Conservation (phyloP, 176 grass and related monocot species). For the Triticum timopheevii region DNA sequence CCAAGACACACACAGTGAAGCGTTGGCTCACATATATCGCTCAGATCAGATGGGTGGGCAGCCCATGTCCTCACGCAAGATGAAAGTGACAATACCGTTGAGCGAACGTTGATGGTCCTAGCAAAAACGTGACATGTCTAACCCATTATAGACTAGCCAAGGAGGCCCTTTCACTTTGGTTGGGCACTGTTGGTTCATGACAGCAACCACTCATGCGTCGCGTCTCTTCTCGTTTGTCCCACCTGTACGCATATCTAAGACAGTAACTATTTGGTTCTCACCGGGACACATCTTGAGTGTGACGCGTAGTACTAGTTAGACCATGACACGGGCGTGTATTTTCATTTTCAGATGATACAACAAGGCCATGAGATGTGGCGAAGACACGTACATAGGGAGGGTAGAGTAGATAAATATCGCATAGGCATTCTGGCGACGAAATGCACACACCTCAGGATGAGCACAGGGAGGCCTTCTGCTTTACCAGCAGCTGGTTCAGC, state of each 20-base stretch:
- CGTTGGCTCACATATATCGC: not conserved
- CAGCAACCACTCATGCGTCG: not conserved
- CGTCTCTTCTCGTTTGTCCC: not conserved
- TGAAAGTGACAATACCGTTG: not conserved
- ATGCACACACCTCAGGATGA: constrained; percentile 50
- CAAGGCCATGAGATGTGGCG: not conserved
- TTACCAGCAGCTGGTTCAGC: constrained; percentile 62
- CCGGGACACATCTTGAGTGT: not conserved
- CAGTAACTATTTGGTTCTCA: not conserved
- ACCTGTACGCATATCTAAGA: not conserved
- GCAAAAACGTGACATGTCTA: not conserved
- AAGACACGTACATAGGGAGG: not conserved
- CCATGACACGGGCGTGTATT: not conserved
- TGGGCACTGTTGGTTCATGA: not conserved
- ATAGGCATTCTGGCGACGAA: not conserved
- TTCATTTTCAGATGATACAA: not conserved
- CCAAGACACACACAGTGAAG: not conserved
- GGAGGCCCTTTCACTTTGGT: not conserved
- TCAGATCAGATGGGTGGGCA: not conserved
- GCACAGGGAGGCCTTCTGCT: constrained; percentile 76
- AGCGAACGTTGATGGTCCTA: not conserved
- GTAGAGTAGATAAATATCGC: not conserved
- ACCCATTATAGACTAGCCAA: not conserved
- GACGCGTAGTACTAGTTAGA: not conserved
- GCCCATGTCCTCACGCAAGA: not conserved